Conservation (phyloP, 2,329 filamentous ascomycete genomes). For the Calycina marina region DNA sequence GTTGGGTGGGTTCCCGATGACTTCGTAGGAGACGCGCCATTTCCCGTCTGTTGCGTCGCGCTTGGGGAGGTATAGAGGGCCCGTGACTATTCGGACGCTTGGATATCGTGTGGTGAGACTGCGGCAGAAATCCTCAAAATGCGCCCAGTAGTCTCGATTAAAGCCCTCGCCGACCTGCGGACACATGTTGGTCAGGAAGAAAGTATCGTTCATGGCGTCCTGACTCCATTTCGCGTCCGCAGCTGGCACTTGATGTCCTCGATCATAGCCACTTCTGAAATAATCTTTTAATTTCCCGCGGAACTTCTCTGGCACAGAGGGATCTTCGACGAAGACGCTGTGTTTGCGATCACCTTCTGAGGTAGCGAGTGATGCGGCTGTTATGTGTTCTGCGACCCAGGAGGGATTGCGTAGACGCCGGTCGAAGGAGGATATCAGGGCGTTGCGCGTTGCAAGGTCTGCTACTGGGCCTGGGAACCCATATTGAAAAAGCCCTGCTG, state of each 20-base stretch:
- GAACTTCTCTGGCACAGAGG: slow-evolving; percentile 67
- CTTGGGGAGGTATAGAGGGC: slow-evolving; percentile 82
- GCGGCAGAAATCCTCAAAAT: slow-evolving; percentile 95
- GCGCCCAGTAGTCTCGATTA: slow-evolving; percentile 98
- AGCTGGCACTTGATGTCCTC: slow-evolving; percentile 92
- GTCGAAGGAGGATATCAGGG: slow-evolving; percentile 79
- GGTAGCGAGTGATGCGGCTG: slow-evolving; percentile 61
- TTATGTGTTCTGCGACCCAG: slow-evolving; percentile 97
- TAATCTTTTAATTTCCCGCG: slow-evolving; percentile 87
- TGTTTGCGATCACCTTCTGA: slow-evolving; percentile 72
- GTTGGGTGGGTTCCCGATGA: slow-evolving; percentile 85
- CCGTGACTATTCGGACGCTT: slow-evolving; percentile 80
- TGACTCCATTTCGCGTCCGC: slow-evolving; percentile 96
- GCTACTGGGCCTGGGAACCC: slow-evolving; percentile 84
- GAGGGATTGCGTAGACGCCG: slow-evolving; percentile 79
- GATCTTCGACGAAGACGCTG: slow-evolving; percentile 73
- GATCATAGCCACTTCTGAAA: slow-evolving; percentile 85
- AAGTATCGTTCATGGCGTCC: slow-evolving; percentile 86
- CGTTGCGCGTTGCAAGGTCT: slow-evolving; percentile 63
- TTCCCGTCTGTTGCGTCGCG: slow-evolving; percentile 72
- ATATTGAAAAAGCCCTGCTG: slow-evolving; percentile 65
- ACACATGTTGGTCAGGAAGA: slow-evolving; percentile 91
- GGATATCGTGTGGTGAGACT: slow-evolving; percentile 69
- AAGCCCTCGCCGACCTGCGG: slow-evolving; percentile 97
- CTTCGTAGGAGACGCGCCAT: slow-evolving; percentile 91